Conservation (phyloP, 192 early-diverging fungal genomes). For the Thamnidium elegans region DNA sequence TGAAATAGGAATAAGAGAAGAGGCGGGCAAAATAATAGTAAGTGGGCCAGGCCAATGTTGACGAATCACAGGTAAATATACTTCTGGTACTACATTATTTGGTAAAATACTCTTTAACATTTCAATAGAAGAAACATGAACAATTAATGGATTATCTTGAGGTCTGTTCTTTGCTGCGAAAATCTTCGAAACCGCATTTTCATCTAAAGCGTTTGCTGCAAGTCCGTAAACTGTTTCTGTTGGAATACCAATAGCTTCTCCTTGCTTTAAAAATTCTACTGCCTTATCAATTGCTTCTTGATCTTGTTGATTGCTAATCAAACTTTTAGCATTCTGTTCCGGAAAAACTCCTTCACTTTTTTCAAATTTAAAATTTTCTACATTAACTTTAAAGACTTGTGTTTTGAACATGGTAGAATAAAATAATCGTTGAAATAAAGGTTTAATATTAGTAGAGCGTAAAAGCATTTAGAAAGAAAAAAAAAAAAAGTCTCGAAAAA, state of each 20-base stretch:
- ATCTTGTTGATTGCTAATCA: conserved; percentile 17
- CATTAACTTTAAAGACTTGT: conserved; percentile 4
- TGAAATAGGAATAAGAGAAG: conserved; percentile 62
- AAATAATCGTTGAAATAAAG: too few species aligned
- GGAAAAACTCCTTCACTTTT: conserved; percentile 3
- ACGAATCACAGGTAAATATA: conserved; percentile 67
- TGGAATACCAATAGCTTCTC: conserved; percentile 82
- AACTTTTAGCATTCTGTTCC: conserved; percentile 17
- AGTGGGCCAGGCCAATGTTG: conserved; percentile 92
- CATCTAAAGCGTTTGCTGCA: conserved; percentile 79
- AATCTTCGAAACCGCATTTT: conserved; percentile 68
- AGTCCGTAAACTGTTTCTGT: conserved; percentile 99
- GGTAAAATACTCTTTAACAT: conserved; percentile 79
- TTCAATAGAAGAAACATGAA: conserved; percentile 87
- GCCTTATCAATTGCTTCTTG: conserved; percentile 45
- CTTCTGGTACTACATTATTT: conserved; percentile 57
- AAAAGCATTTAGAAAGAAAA: too few species aligned
- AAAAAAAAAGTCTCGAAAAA: too few species aligned
- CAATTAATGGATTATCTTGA: conserved; percentile 94
- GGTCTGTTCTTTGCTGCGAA: conserved; percentile 88
- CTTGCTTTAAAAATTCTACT: conserved; percentile 49
- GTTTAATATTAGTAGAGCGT: too few species aligned
- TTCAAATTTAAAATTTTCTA: conserved; percentile 11
- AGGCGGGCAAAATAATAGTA: conserved; percentile 82
- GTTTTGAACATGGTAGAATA: conserved; percentile 11